Evolutionary conservation across 2,329 filamentous ascomycete genomes (phyloP).

Genomic region (Penicillium vulpinum): DNA sequence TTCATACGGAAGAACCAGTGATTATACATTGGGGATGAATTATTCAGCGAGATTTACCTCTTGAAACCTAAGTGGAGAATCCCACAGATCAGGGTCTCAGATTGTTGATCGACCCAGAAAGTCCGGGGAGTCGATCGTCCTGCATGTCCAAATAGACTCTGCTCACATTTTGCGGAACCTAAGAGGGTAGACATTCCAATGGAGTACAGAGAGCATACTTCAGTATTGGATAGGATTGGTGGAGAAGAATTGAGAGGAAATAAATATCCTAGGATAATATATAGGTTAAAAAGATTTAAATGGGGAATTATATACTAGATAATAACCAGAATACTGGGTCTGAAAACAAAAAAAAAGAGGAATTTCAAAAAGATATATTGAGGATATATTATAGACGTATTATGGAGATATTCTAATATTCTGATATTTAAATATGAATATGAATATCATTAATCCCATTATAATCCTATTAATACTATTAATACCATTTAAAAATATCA

Average conservation of each 20-base stretch:
- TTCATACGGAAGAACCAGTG: no score
- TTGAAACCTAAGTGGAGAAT: constrained; percentile 5
- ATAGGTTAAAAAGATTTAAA: not conserved
- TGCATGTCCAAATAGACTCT: constrained; percentile 29
- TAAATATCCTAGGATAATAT: not conserved
- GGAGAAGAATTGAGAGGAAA: constrained; percentile 5
- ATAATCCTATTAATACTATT: no score
- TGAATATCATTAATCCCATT: no score
- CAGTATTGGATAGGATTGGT: constrained; percentile 9
- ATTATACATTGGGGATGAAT: no score
- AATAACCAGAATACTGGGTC: not conserved
- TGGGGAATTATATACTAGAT: not conserved
- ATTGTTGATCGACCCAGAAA: constrained; percentile 9
- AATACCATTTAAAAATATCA: no score
- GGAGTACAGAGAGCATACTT: constrained; percentile 8
- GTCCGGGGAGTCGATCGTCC: constrained; percentile 12
- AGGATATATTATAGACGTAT: not conserved
- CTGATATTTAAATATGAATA: no score
- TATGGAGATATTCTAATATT: no score
- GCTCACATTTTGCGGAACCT: constrained; percentile 28
- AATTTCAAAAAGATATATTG: not conserved
- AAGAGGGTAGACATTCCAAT: constrained; percentile 24
- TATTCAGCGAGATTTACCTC: not conserved
- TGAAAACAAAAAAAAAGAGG: not conserved
- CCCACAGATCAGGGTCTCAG: constrained; percentile 4